These are phyloP conservation scores for Daldinia childiae DNA, from an alignment of 495 filamentous ascomycete species.

Conservation along the genomic window DNA sequence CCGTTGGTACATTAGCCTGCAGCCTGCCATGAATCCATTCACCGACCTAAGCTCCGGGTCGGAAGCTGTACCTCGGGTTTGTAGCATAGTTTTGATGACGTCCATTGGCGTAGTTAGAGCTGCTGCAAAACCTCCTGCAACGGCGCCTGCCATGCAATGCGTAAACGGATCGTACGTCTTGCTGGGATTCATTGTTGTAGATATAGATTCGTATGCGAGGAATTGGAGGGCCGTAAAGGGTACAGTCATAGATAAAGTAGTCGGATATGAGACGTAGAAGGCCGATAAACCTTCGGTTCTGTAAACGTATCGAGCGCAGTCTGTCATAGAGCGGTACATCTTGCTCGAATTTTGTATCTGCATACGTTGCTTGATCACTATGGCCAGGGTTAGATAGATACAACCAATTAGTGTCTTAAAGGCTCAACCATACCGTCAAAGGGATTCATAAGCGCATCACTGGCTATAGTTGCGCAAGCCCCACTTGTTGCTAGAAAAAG, in stretches of 20 bases:
- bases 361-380: slow-evolving; percentile 99
- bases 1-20: slow-evolving; percentile 80
- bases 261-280: slow-evolving; percentile 99
- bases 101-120: slow-evolving; percentile 95
- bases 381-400: slow-evolving; percentile 30
- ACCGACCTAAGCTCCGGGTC: slow-evolving; percentile 87
- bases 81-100: slow-evolving; percentile 96
- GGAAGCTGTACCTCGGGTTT: slow-evolving; percentile 84
- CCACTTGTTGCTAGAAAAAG: slow-evolving; percentile 78
- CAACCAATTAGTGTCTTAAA: neutral
- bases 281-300: slow-evolving; percentile 85
- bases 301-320: slow-evolving; percentile 90
- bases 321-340: slow-evolving; percentile 79
- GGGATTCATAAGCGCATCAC: slow-evolving; percentile 98
- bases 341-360: slow-evolving; percentile 92
- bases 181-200: slow-evolving; percentile 87
- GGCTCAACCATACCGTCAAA: slow-evolving; percentile 80
- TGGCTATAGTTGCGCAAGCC: slow-evolving; percentile 93
- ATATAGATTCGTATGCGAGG: slow-evolving; percentile 95
- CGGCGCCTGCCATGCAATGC: slow-evolving; percentile 88
- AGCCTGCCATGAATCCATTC: slow-evolving; percentile 82
- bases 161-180: slow-evolving; percentile 89
- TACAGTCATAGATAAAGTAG: slow-evolving; percentile 97
- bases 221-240: slow-evolving; percentile 97
- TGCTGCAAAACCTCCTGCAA: slow-evolving; percentile 93